Base-by-base conservation (phyloP, 805 yeast genomes). In the Sungouiozyma intestinalis region DNA sequence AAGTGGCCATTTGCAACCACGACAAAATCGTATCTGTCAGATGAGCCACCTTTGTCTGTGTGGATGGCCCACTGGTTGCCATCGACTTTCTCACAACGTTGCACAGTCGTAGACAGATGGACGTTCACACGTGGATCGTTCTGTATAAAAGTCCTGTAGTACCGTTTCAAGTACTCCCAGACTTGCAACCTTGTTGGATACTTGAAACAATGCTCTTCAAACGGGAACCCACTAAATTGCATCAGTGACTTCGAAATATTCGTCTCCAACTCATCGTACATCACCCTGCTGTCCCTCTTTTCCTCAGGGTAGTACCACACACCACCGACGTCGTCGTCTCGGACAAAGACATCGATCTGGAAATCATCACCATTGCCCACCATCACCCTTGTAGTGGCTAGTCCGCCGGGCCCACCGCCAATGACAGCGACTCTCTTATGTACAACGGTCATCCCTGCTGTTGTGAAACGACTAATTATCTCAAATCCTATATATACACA, bases 401-500 rank as follows among this genome's bases (percentile, higher is more conserved):
- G 62, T 0, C 90, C 94, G 36, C 76, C 70, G 0, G 92, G 88
- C 0, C 94, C 94, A 2, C 76, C 87, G 2, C 94, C 94, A 18
- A 85, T 69, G 7, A 85, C 73, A 0, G 85, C 86, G 3, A 83
- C 11, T 11, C 11, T 24, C 29, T 24, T 24, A 24, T 24, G 6
- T 11, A 24, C 11, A 24, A 24, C 29, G 11, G 29, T 24, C 29
- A 24, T 24, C 29, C 11, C 11, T 11, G 11, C n/a, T n/a, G n/a
- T n/a, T n/a, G n/a, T n/a, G n/a, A n/a, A n/a, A n/a, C n/a, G n/a
- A n/a, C n/a, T n/a, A n/a, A n/a, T n/a, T n/a, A 24, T 7, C 29
- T 24, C 6, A 24, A 24, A 7, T 7, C 29, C 6, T 11, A 7
- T 24, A 24, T 11, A 24, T 11, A 24, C 29, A 11, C 29, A 24